phyloP scores from a whole-genome alignment of 202 grass and related monocot genomes.

The Digitaria exilis region DNA sequence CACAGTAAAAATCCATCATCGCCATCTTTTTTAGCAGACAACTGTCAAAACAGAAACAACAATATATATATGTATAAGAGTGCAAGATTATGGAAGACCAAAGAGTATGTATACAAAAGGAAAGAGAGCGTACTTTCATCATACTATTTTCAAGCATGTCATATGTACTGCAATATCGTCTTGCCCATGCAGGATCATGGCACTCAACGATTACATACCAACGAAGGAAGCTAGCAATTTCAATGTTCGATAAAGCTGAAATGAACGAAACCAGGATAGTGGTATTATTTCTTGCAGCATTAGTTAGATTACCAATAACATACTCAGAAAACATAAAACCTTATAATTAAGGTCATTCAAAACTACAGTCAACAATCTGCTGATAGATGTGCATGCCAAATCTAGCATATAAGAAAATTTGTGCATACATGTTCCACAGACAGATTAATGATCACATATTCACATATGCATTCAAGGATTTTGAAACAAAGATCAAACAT shows the following conservation, averaged over 20 bases:
- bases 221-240: constrained; percentile 94
- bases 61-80: background rate
- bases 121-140: constrained; percentile 63
- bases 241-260: constrained; percentile 96
- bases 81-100: background rate
- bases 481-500: background rate
- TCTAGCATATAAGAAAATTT: no score
- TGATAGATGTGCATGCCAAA: no score
- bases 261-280: constrained; percentile 1
- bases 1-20: constrained; percentile 82
- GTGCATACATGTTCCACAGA: no score
- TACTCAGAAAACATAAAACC: no score
- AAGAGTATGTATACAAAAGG: background rate
- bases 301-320: no score
- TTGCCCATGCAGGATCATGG: constrained; percentile 71
- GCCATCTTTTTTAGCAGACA: constrained; percentile 59
- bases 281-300: background rate
- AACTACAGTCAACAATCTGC: no score
- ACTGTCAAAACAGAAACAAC: constrained; percentile 44
- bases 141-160: constrained; percentile 91
- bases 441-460: background rate
- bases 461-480: background rate
- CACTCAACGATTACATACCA: constrained; percentile 94
- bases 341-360: no score
- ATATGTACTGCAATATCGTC: constrained; percentile 73